Evolutionary conservation across 1,284 basidiomycete genomes (phyloP).

Genomic region (Leccinum angustisporum): DNA sequence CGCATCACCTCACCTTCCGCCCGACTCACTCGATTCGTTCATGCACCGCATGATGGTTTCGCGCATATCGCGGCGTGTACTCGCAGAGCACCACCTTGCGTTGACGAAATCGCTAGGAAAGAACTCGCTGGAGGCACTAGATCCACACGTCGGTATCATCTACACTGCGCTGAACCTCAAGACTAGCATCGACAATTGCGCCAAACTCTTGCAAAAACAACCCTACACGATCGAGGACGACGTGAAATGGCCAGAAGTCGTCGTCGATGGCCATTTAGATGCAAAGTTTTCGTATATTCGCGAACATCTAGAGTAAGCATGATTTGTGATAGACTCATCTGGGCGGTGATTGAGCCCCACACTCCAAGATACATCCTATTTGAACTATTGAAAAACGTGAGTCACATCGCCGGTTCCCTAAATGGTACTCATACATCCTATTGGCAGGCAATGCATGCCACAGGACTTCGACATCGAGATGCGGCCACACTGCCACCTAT

Average conservation of each 20-base stretch:
- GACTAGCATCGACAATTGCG: slow-evolving; percentile 70
- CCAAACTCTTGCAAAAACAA: slow-evolving; percentile 54
- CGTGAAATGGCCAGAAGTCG: slow-evolving; percentile 60
- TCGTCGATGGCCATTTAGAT: slow-evolving; percentile 72
- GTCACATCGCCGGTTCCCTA: slow-evolving; percentile 18
- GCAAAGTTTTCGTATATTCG: slow-evolving; percentile 83
- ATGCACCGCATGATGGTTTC: slow-evolving; percentile 91
- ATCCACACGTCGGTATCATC: slow-evolving; percentile 85
- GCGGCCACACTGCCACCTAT: slow-evolving; percentile 53
- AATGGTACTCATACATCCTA: background rate
- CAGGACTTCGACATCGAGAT: slow-evolving; percentile 48
- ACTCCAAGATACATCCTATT: slow-evolving; percentile 77
- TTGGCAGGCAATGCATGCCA: slow-evolving; percentile 68
- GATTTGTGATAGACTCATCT: background rate
- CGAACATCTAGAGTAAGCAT: slow-evolving; percentile 79
- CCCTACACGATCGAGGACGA: slow-evolving; percentile 47
- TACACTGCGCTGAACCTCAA: slow-evolving; percentile 74
- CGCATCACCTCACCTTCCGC: slow-evolving; percentile 73
- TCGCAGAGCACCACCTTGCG: slow-evolving; percentile 88
- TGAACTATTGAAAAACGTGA: slow-evolving; percentile 84
- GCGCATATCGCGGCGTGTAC: slow-evolving; percentile 84
- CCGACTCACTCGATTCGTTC: slow-evolving; percentile 82
- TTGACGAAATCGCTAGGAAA: slow-evolving; percentile 61
- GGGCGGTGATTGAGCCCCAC: slow-evolving; percentile 2
- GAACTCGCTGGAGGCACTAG: slow-evolving; percentile 32